Evolutionary conservation across 176 grass and related monocot species (phyloP).

Genomic region (Cenchrus fungigraminus): DNA sequence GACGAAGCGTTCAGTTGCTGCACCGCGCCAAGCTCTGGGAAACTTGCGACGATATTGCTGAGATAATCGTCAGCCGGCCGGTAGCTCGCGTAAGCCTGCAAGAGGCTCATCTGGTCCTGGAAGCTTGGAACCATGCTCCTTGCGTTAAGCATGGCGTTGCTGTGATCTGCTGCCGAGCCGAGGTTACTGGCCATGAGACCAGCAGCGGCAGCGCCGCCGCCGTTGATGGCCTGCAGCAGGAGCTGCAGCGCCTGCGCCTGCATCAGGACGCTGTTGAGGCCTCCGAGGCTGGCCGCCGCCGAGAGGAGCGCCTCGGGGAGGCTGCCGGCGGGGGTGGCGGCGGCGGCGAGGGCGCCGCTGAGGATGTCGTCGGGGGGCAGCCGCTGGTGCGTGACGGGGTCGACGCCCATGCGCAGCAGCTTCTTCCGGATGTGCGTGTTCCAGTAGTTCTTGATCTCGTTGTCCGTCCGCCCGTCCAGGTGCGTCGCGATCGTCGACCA

Average conservation of each 20-base stretch:
- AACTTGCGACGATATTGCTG: not conserved
- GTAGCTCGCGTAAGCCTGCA: not conserved
- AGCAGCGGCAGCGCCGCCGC: not conserved
- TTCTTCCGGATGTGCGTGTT: conserved; percentile 78
- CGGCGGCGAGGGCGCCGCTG: not conserved
- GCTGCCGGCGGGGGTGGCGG: not conserved
- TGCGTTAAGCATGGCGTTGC: not conserved
- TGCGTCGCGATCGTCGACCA: conserved; percentile 74
- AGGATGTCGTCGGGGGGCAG: conserved; percentile 37
- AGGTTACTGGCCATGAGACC: conserved; percentile 24
- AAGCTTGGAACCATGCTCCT: not conserved
- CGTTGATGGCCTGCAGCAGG: conserved; percentile 35
- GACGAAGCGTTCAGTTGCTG: not conserved
- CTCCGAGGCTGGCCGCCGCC: conserved; percentile 32
- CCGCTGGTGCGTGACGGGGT: conserved; percentile 68
- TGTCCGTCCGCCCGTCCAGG: conserved; percentile 67
- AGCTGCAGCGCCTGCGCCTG: conserved; percentile 52
- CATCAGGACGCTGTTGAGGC: conserved; percentile 19
- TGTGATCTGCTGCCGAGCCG: not conserved
- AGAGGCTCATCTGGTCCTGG: conserved; percentile 34
- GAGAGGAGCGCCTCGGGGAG: conserved; percentile 27
- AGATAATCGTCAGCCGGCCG: not conserved
- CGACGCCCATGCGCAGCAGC: conserved; percentile 60
- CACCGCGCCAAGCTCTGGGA: not conserved
- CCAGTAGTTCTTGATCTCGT: conserved; percentile 84